Percentiles rank a stretch among this genome's conserved stretches.
Conservation (phyloP, 192 early-diverging fungal species). For the Umbelopsis ramanniana region DNA sequence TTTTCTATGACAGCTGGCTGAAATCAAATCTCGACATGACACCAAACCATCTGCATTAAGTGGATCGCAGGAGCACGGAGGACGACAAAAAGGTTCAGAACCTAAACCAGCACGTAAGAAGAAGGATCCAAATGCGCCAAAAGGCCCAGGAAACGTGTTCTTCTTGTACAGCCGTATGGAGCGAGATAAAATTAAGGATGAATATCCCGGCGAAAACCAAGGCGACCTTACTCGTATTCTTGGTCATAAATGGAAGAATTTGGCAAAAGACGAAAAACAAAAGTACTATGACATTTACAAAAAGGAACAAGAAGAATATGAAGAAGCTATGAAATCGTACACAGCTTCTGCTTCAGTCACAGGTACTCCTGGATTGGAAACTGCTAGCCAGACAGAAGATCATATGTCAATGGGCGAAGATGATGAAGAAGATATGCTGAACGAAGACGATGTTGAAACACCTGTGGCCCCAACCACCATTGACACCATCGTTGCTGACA, state of each 20-base stretch:
- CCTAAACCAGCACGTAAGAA: slow-evolving; percentile 38
- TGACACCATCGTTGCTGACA: background rate
- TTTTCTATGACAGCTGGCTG: background rate
- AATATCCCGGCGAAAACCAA: slow-evolving; percentile 38
- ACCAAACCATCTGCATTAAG: background rate
- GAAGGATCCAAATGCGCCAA: slow-evolving; percentile 52
- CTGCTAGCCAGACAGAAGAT: slow-evolving; percentile 20
- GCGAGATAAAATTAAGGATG: slow-evolving; percentile 48
- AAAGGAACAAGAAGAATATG: slow-evolving; percentile 40
- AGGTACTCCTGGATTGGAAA: slow-evolving; percentile 20
- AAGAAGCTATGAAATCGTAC: slow-evolving; percentile 39
- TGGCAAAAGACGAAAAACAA: slow-evolving; percentile 42
- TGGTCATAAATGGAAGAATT: slow-evolving; percentile 48
- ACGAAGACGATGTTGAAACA: slow-evolving; percentile 29
- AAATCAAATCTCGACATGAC: slow-evolving; percentile 11
- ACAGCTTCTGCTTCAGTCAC: slow-evolving; percentile 14
- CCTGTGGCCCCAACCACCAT: background rate
- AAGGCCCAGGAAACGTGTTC: slow-evolving; percentile 48
- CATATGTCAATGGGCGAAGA: slow-evolving; percentile 23
- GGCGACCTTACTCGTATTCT: slow-evolving; percentile 43
- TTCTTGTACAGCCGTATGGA: slow-evolving; percentile 47
- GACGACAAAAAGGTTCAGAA: slow-evolving; percentile 2
- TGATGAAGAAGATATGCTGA: slow-evolving; percentile 32
- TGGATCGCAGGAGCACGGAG: slow-evolving; percentile 11
- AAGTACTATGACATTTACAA: slow-evolving; percentile 39